Evolutionary conservation across 139 green algal genomes (phyloP).

Genomic region (Parachlorella kessleri): DNA sequence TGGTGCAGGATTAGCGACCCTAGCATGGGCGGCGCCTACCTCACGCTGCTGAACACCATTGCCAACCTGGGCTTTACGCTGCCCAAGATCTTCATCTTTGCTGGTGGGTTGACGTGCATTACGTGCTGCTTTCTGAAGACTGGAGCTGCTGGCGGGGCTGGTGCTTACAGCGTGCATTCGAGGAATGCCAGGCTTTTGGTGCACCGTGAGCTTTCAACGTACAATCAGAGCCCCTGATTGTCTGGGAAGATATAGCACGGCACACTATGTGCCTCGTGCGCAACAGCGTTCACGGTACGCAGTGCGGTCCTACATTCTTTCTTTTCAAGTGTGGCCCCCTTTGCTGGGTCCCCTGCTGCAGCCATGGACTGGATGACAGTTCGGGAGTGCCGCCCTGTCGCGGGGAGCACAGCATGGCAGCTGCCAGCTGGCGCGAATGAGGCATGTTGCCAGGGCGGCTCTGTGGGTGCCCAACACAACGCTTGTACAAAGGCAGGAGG

Average conservation of each 20-base stretch:
- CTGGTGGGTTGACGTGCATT: too few species aligned
- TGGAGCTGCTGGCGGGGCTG: too few species aligned
- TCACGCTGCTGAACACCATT: slow-evolving; percentile 96
- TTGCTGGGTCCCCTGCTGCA: neutral
- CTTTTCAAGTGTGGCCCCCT: neutral
- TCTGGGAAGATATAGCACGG: too few species aligned
- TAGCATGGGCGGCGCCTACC: slow-evolving; percentile 87
- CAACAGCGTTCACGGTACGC: too few species aligned
- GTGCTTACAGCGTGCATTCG: too few species aligned
- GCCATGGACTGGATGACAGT: slow-evolving; percentile 49
- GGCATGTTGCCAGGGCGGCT: neutral
- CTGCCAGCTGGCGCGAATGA: neutral
- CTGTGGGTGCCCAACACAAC: neutral
- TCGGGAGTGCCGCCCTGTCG: slow-evolving; percentile 17
- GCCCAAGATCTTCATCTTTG: slow-evolving; percentile 76
- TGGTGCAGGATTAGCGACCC: slow-evolving; percentile 49
- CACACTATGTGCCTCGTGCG: too few species aligned
- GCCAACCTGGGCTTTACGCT: slow-evolving; percentile 90
- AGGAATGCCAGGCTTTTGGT: too few species aligned
- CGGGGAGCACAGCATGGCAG: neutral
- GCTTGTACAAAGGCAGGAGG: slow-evolving; percentile 49
- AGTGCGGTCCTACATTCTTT: too few species aligned
- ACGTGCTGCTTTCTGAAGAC: too few species aligned
- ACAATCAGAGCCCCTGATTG: too few species aligned
- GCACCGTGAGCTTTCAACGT: too few species aligned